phyloP scores from a whole-genome alignment of 371 early-diverging fungal species.

The Rhizomucor miehei region DNA sequence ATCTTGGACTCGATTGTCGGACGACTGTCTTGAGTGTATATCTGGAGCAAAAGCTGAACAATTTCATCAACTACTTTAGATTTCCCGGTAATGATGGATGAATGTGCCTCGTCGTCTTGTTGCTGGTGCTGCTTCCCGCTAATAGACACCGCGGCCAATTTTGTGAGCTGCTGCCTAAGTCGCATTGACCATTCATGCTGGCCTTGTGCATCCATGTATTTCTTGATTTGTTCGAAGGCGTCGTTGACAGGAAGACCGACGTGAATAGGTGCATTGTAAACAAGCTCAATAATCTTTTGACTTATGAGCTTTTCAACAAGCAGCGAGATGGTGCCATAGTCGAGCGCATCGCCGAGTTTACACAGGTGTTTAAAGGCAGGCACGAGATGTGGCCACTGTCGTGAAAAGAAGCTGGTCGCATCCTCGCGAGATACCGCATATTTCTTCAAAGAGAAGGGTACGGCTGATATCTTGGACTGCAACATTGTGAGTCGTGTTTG shows the following conservation, averaged over 20 bases:
- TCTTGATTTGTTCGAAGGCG: conserved; percentile 31
- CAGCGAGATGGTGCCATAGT: conserved; percentile 28
- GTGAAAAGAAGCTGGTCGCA: conserved; percentile 22
- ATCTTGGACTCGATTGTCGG: conserved; percentile 14
- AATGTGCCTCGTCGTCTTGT: too few relatives aligned
- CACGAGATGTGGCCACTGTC: conserved; percentile 24
- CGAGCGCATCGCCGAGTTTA: conserved; percentile 3
- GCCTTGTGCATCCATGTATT: conserved; percentile 34
- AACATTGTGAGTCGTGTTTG: conserved; percentile 33
- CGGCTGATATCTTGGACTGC: conserved; percentile 33
- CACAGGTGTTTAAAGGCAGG: conserved; percentile 25
- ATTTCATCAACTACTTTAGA: conserved; percentile 12
- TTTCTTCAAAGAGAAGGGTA: conserved; percentile 34
- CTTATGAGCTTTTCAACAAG: conserved; percentile 40
- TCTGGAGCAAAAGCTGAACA: conserved; percentile 19
- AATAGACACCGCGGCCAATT: conserved; percentile 29
- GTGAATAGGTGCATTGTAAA: conserved; percentile 31
- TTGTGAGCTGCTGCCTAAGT: conserved; percentile 42
- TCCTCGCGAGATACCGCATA: conserved; percentile 26
- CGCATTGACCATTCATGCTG: conserved; percentile 26
- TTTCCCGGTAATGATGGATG: conserved; percentile 19
- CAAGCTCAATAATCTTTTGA: conserved; percentile 21
- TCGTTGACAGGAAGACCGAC: conserved; percentile 33
- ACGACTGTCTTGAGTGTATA: conserved; percentile 27
- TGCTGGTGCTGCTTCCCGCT: conserved; percentile 11